Evolutionary conservation across 2,329 filamentous ascomycete species (phyloP).

Genomic region (Balansia obtecta): DNA sequence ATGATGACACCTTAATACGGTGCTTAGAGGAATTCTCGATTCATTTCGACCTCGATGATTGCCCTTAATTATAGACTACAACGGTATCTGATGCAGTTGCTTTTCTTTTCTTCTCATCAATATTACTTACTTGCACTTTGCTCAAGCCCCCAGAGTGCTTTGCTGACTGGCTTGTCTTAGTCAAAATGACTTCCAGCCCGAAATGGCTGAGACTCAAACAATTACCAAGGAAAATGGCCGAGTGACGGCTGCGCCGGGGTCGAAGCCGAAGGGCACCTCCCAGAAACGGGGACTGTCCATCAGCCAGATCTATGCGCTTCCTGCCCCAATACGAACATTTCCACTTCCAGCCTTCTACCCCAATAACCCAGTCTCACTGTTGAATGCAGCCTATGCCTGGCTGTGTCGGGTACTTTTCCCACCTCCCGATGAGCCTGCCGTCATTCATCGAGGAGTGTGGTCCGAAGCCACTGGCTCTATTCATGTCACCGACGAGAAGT

Average conservation of each 20-base stretch:
- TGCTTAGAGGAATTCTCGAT: constrained; percentile 43
- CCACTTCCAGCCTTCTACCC: constrained; percentile 82
- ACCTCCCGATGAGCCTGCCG: constrained; percentile 49
- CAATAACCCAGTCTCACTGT: constrained; percentile 78
- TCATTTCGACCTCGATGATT: constrained; percentile 48
- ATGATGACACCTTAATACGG: constrained; percentile 49
- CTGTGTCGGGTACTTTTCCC: constrained; percentile 59
- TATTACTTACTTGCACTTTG: not conserved
- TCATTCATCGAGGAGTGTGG: constrained; percentile 63
- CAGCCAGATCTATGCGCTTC: constrained; percentile 68
- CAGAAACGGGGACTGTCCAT: constrained; percentile 31
- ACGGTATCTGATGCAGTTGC: constrained; percentile 75
- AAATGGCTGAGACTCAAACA: constrained; percentile 30
- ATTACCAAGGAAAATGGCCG: constrained; percentile 10
- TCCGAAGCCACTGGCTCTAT: constrained; percentile 72
- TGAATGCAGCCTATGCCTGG: constrained; percentile 70
- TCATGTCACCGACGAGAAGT: constrained; percentile 64
- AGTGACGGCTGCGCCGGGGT: constrained; percentile 8
- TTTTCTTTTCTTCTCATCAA: constrained; percentile 9
- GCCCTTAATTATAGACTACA: constrained; percentile 74
- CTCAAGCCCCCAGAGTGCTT: not conserved
- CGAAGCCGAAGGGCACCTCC: constrained; percentile 6
- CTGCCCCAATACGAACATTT: constrained; percentile 68
- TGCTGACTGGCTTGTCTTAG: constrained; percentile 14
- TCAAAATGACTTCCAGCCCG: constrained; percentile 33